Base-by-base conservation (phyloP, 345 rosid species). In the Limnanthes douglasii region DNA sequence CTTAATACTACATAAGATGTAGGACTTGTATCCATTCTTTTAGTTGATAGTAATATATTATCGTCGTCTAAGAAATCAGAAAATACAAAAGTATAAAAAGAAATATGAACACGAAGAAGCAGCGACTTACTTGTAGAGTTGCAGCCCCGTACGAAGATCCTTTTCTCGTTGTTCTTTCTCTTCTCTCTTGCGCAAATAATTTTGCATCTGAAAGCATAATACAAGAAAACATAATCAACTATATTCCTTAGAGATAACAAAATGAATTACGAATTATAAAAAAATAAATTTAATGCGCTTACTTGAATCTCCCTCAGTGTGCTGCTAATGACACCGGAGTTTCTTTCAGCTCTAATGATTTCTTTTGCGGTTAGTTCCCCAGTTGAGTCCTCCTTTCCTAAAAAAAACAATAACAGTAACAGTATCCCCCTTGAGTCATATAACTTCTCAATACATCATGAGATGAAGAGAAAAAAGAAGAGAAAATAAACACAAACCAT, bases 261-360 rank as follows among this genome's bases (percentile, higher is more conserved):
- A 10, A 5, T 10, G 13, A 4, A 15, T 30, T 45, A 44, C 29
- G 10, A 4, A 10, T 12, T 25, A 7, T 0, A 30, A 18, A 42
- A 8, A 3, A 40, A 25, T 11, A 11, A 3, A 23, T n/a, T 20
- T 20, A 18, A 21, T 17, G 32, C 22, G 18, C 75, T 68, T 55
- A 83, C 95, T 61, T 90, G 98, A 51, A 90, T 84, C 34, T 84
- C 95, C 51, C 95, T 77, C 46, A 90, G 68, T 57, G 68, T 58
- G 61, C 67, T 51, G 40, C 98, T 90, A 39, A 90, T 63, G 16
- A 61, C 62, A 31, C 98, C 98, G 0, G 95, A 66, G 35, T 90
- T 90, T 66, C 98, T 77, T 67, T 90, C 98, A 16, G 93, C 86
- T 59, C 86, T 77, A 21, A 90, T 90, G 8, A 90, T 77, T 52